Conservation (phyloP, 176 grass and related monocot species). For the Oryza meridionalis region DNA sequence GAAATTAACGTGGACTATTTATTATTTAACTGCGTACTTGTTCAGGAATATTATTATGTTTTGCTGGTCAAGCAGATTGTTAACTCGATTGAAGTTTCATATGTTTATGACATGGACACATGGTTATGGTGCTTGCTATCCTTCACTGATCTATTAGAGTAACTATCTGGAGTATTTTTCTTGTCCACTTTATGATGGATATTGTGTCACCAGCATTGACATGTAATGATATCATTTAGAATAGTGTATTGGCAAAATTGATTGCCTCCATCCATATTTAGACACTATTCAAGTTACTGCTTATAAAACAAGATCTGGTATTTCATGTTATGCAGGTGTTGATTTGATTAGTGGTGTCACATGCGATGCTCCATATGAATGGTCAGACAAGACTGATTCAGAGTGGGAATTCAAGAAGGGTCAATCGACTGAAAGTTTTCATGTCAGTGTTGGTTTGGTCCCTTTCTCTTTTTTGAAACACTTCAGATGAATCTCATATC, state of each 20-base stretch:
- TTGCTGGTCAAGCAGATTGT: neutral
- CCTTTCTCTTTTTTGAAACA: neutral
- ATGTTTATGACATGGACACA: neutral
- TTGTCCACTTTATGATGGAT: neutral
- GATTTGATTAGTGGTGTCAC: conserved; percentile 93
- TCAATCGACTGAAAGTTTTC: conserved; percentile 40
- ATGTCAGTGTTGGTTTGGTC: neutral
- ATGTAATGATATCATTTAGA: neutral
- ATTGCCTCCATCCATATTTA: neutral
- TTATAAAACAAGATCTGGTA: conserved; percentile 12
- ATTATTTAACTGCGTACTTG: neutral
- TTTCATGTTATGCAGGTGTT: conserved; percentile 59
- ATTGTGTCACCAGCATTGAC: neutral
- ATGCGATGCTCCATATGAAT: conserved; percentile 52
- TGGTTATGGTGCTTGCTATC: neutral
- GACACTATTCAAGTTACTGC: conserved; percentile 1
- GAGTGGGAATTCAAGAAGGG: conserved; percentile 87
- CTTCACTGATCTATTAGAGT: neutral
- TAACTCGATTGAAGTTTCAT: neutral
- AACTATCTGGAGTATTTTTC: neutral
- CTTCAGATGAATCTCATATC: neutral
- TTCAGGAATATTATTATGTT: neutral
- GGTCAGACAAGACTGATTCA: conserved; percentile 48
- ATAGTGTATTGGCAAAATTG: neutral
- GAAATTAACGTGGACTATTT: neutral